Evolutionary conservation across 768 basidiomycete genomes (phyloP), one percentile per base, ranked within the genome.

Genomic region (Suillus variegatus): DNA sequence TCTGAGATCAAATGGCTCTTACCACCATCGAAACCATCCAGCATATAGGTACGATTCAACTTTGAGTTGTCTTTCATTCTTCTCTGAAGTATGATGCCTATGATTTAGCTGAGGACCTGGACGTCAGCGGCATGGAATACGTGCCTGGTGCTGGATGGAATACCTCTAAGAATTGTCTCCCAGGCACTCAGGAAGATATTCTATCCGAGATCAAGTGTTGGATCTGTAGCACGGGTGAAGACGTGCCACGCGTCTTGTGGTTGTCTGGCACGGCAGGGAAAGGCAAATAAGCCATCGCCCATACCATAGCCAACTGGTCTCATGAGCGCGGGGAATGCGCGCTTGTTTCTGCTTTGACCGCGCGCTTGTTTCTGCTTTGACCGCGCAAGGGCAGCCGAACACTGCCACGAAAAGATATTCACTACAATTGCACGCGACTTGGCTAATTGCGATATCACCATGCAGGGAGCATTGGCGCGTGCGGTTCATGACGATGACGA

Each of bases 211-310:
- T 73, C 25, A 61, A 51, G 7, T 46, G 57, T 25, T 73, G 72
- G 72, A 51, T 65, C 6, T 25, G 63, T 51, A 35, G 25, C 28
- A 18, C 22, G 6, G 63, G 55, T 6, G 58, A 41, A 16, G 57
- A 64, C 13, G 35, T 36, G 32, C 43, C 61, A 13, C 60, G 65
- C 2, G 57, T 72, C 12, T 67, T 63, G 28, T 61, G 66, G 38
- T 66, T 72, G 35, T 36, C 57, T 18, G 71, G 71, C 0, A 36
- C 41, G 10, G 47, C 64, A 16, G 65, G 67, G 16, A 69, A 61
- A n/a, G 71, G 71, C 16, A 72, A 72, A 52, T 69, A 70, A 14
- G 38, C 68, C 13, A 61, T 72, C 22, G 68, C 71, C 18, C 62
- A 71, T 44, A 65, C 70, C 3, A 64, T 67, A 25, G 65, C 71